Base-by-base conservation (phyloP, 208 protist genomes). In the Trypanosoma cruzi region DNA sequence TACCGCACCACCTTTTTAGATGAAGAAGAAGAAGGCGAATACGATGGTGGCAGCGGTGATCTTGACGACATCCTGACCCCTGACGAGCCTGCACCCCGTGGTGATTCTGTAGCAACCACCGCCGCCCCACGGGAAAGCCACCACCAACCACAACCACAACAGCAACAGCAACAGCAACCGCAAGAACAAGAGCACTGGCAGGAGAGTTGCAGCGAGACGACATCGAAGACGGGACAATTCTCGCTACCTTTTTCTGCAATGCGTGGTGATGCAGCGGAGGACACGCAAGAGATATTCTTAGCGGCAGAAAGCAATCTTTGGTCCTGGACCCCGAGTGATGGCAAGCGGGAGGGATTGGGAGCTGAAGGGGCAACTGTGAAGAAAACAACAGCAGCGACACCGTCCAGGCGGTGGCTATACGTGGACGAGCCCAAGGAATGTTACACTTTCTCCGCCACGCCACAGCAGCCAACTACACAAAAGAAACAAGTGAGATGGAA, bases 1-100 rank as follows among this genome's bases (percentile, higher is more conserved):
- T 79, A 79, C 61, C 66, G 49, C 37, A 75, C 70, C 10, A 26
- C 53, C 10, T 49, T 55, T 54, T 37, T 54, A n/a, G n/a, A n/a
- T n/a, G n/a, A n/a, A n/a, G 67, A 71, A 11, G 34, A 31, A 24
- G 50, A 26, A 4, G 50, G 22, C 4, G 50, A 31, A 11, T 2
- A 46, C 6, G 44, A 63, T 44, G 60, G 18, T 7, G 29, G 60
- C 5, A 7, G 11, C 10, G 24, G 29, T 14, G 62, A 74, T 36
- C 2, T 28, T 16, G 50, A n/a, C 3, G 34, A 36, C 70, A 55
- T 28, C 61, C 55, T 60, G 72, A 64, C 56, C 75, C 40, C 72
- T 64, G 54, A 46, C 18, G 59, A 60, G 18, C 11, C 11, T 16
- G 49, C 22, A n/a, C 42, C 22, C 22, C 50, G 59, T 14, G 59